phyloP scores from a whole-genome alignment of 2,329 filamentous ascomycete species.

The Cercospora sp. region DNA sequence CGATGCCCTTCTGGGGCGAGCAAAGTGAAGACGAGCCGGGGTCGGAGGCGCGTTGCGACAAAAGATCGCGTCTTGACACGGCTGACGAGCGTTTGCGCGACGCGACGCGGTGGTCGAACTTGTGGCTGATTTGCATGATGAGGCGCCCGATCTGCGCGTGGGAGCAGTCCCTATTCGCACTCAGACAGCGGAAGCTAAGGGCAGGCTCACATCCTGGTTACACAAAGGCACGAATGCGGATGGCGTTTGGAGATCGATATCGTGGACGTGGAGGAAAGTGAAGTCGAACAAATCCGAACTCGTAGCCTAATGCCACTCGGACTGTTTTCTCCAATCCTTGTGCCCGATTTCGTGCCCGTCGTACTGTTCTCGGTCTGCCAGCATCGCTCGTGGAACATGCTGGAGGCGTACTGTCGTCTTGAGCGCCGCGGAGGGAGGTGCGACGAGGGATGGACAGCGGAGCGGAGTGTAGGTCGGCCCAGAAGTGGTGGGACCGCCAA shows the following conservation, averaged over 20 bases:
- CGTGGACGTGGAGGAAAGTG: background rate
- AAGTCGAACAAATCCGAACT: background rate
- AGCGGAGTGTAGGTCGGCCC: background rate
- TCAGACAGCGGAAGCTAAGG: conserved; percentile 4
- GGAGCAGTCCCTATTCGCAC: conserved; percentile 8
- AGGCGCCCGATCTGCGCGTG: conserved; percentile 9
- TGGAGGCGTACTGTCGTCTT: background rate
- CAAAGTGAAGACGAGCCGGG: background rate
- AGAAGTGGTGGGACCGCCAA: background rate
- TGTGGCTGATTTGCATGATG: background rate
- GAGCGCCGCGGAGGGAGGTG: background rate
- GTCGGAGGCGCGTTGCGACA: background rate
- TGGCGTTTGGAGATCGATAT: background rate
- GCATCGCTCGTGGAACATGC: background rate
- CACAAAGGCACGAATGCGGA: background rate
- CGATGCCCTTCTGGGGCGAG: background rate
- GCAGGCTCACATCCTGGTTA: conserved; percentile 12
- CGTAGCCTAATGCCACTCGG: background rate
- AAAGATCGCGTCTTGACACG: background rate
- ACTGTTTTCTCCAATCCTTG: background rate
- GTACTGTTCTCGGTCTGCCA: background rate
- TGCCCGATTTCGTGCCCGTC: background rate
- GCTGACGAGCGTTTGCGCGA: background rate
- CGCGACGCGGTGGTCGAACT: background rate
- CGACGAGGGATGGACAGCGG: background rate